A percentile compares a stretch with the other conserved stretches of the same genome.
These are phyloP conservation scores for Escallonia herrerae DNA, from an alignment of 129 eudicot species.

Conservation along the genomic window DNA sequence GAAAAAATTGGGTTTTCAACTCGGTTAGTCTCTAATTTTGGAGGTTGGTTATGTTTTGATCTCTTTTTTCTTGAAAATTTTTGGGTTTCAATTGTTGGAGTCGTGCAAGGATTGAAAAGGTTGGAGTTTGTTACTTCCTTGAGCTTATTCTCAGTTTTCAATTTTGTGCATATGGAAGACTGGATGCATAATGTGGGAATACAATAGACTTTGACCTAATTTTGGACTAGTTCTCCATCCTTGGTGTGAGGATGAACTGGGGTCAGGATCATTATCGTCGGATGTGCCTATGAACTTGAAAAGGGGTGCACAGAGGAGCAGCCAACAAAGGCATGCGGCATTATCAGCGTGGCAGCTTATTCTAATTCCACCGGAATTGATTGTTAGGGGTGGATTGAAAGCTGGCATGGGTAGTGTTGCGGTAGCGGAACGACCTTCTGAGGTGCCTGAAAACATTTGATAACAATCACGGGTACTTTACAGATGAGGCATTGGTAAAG, in stretches of 20 bases:
- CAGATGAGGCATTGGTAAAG: slow-evolving; percentile 24
- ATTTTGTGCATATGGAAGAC: slow-evolving; percentile 32
- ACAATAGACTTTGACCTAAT: slow-evolving; percentile 50
- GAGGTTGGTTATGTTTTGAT: not conserved
- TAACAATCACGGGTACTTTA: slow-evolving; percentile 15
- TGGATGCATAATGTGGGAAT: slow-evolving; percentile 51
- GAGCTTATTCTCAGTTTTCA: not conserved
- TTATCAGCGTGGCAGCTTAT: slow-evolving; percentile 34
- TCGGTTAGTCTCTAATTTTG: not conserved
- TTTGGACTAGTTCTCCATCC: slow-evolving; percentile 56
- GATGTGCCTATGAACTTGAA: slow-evolving; percentile 48
- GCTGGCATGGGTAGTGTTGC: slow-evolving; percentile 76
- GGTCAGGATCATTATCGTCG: slow-evolving; percentile 9
- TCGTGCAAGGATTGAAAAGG: not conserved
- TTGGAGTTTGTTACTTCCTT: slow-evolving; percentile 9
- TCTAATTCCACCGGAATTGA: slow-evolving; percentile 33
- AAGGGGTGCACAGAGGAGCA: slow-evolving; percentile 38
- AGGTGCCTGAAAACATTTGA: slow-evolving; percentile 37
- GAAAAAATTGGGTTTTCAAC: not conserved
- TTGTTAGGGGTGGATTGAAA: slow-evolving; percentile 37
- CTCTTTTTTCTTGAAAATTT: not conserved
- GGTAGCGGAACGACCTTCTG: slow-evolving; percentile 30
- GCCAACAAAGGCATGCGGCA: slow-evolving; percentile 41
- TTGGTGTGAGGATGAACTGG: slow-evolving; percentile 33
- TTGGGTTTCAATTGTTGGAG: slow-evolving; percentile 3